phyloP scores from a whole-genome alignment of 257 asterid genomes.

The Schizonepeta tenuifolia region DNA sequence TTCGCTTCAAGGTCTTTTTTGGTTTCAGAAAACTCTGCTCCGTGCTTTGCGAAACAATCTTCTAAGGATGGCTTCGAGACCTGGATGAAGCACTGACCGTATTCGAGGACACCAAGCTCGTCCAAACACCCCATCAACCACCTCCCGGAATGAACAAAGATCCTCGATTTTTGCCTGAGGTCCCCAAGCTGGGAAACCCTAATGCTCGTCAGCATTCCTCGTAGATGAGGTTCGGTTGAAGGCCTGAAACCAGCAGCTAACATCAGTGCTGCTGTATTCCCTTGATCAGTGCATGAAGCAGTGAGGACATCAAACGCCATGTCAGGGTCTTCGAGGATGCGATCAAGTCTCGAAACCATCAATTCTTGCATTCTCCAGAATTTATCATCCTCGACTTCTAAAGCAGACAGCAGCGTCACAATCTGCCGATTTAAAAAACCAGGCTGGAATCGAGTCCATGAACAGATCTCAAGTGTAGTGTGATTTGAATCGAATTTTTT shows the following conservation, averaged over 20 bases:
- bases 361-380: constrained; percentile 84
- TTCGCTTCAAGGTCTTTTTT: constrained; percentile 58
- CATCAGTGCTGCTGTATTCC: constrained; percentile 82
- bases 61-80: constrained; percentile 74
- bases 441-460: constrained; percentile 89
- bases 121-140: constrained; percentile 98
- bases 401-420: constrained; percentile 78
- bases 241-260: constrained; percentile 88
- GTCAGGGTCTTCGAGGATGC: constrained; percentile 67
- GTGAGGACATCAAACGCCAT: constrained; percentile 78
- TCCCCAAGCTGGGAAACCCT: constrained; percentile 89
- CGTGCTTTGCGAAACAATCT: constrained; percentile 72
- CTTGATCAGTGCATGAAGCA: constrained; percentile 76
- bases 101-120: constrained; percentile 75
- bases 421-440: constrained; percentile 93
- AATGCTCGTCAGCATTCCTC: constrained; percentile 85
- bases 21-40: constrained; percentile 56
- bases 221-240: constrained; percentile 75
- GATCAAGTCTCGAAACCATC: constrained; percentile 66
- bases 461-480: constrained; percentile 82
- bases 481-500: constrained; percentile 76
- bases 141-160: constrained; percentile 78
- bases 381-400: constrained; percentile 58
- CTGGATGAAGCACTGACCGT: constrained; percentile 89
- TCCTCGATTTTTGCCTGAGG: constrained; percentile 79